A percentile compares a stretch with the other conserved stretches of the same genome.
phyloP scores from a whole-genome alignment of 129 eudicot species.

The Mikania micrantha region DNA sequence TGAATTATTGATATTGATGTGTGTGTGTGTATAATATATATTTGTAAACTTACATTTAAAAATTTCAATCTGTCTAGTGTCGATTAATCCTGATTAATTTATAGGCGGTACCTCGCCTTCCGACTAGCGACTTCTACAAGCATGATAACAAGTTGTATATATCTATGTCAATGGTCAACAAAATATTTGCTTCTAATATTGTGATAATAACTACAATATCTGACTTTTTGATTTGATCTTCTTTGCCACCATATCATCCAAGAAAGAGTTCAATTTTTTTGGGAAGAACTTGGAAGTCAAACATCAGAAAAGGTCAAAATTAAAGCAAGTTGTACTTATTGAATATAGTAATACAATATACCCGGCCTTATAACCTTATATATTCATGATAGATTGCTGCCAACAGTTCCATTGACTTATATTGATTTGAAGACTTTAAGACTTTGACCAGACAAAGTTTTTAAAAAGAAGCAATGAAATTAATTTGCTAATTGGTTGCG shows the following conservation, averaged over 20 bases:
- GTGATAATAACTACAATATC: conserved; percentile 1
- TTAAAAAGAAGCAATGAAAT: background rate
- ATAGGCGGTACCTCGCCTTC: too few species aligned
- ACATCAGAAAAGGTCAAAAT: conserved; percentile 14
- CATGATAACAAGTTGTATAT: background rate
- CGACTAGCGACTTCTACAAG: too few species aligned
- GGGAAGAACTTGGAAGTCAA: conserved; percentile 21
- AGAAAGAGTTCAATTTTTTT: conserved; percentile 22
- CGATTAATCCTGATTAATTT: too few species aligned
- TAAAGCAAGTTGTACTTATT: conserved; percentile 17
- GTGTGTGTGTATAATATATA: too few species aligned
- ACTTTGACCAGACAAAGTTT: conserved; percentile 2
- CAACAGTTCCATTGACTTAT: conserved; percentile 15
- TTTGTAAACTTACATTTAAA: too few species aligned
- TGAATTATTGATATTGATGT: too few species aligned
- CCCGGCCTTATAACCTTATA: background rate
- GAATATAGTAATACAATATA: conserved; percentile 1
- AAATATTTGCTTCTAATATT: conserved; percentile 16
- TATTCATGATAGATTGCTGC: background rate
- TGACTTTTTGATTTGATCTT: conserved; percentile 14
- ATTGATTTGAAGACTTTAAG: conserved; percentile 10
- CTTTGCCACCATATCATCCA: conserved; percentile 17
- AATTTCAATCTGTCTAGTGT: too few species aligned
- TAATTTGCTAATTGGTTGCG: background rate
- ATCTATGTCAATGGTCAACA: conserved; percentile 17